Evolutionary conservation across 805 yeast species (phyloP).

Genomic region (Brettanomyces naardenensis): DNA sequence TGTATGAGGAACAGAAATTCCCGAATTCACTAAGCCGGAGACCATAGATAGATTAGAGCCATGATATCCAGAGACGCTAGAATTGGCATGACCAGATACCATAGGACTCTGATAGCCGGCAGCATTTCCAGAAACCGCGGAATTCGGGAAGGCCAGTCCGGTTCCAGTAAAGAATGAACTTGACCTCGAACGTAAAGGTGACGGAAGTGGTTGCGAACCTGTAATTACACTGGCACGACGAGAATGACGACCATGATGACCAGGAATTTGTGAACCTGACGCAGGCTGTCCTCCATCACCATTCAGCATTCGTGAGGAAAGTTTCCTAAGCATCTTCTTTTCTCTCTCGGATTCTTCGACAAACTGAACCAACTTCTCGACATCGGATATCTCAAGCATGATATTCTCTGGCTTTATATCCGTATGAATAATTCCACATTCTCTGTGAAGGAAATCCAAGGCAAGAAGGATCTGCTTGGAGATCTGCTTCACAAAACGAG

Average conservation of each 20-base stretch:
- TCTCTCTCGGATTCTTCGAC: conserved; percentile 19
- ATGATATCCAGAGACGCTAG: background rate
- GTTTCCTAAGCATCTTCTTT: conserved; percentile 3
- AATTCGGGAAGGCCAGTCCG: too few relatives aligned
- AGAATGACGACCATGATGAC: conserved; percentile 12
- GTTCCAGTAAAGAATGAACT: conserved; percentile 20
- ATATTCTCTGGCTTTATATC: conserved; percentile 74
- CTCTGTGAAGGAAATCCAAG: conserved; percentile 49
- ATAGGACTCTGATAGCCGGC: background rate
- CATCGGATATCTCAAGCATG: conserved; percentile 45
- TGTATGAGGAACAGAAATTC: conserved; percentile 5
- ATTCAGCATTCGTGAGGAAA: conserved; percentile 6
- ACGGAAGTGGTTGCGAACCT: conserved; percentile 89
- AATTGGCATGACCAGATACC: background rate
- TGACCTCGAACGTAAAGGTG: conserved; percentile 60
- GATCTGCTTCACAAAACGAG: conserved; percentile 46
- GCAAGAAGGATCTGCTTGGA: conserved; percentile 48
- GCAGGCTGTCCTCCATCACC: background rate
- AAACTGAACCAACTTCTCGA: conserved; percentile 39
- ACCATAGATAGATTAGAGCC: background rate
- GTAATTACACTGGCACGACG: conserved; percentile 64
- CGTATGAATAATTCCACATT: conserved; percentile 64
- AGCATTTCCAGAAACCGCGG: background rate
- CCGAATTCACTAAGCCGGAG: background rate
- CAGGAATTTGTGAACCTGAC: background rate